Evolutionary conservation across 73 alveolate genomes (phyloP).

Genomic region (Tetrahymena thermophila): DNA sequence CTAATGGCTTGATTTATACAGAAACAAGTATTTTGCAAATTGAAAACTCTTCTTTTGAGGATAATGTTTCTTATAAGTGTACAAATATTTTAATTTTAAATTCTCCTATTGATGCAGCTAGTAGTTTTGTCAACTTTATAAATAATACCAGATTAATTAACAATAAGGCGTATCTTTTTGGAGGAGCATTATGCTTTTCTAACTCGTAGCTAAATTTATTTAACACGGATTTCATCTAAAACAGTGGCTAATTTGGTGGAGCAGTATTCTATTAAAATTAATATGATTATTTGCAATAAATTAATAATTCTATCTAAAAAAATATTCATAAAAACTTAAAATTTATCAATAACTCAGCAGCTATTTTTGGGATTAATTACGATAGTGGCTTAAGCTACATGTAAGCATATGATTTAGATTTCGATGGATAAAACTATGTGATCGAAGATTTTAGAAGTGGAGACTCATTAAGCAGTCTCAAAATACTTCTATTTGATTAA

Average conservation of each 20-base stretch:
- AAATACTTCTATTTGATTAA: neutral
- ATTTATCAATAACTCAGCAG: neutral
- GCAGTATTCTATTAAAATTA: neutral
- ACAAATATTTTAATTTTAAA: neutral
- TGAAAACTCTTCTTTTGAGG: neutral
- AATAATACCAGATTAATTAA: neutral
- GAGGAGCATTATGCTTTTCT: neutral
- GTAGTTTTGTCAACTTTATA: neutral
- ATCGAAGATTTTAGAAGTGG: neutral
- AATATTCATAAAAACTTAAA: neutral
- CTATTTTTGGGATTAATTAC: neutral
- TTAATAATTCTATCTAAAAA: neutral
- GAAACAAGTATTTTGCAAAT: neutral
- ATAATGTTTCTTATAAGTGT: neutral
- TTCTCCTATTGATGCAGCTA: neutral
- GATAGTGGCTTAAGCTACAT: neutral
- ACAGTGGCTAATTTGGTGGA: neutral
- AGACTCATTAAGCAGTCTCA: neutral
- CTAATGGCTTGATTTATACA: neutral
- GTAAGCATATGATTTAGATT: neutral
- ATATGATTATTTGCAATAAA: neutral
- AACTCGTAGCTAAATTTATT: neutral
- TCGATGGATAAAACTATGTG: neutral
- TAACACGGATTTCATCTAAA: neutral
- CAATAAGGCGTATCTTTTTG: neutral